Conservation (phyloP, 495 filamentous ascomycete species). For the Aspergillus sclerotiicarbonarius region DNA sequence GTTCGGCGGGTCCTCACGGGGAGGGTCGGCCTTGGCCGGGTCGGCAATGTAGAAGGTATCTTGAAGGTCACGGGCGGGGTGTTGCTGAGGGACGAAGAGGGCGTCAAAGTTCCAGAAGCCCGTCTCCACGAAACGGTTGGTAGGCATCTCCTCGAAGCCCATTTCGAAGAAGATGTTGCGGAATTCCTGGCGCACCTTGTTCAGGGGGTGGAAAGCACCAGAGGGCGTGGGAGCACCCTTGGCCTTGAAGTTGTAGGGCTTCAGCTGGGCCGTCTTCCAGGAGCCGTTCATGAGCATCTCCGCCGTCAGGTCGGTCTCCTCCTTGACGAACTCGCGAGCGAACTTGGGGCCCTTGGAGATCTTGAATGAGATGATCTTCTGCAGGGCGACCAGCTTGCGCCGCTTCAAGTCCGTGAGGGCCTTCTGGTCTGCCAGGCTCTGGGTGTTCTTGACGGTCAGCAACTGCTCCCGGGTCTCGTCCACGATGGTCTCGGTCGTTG, state of each 20-base stretch:
- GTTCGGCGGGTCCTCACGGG: constrained; percentile 63
- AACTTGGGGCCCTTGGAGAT: constrained; percentile 85
- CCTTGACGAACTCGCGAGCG: constrained; percentile 77
- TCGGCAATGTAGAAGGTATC: constrained; percentile 98
- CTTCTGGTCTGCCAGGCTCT: constrained; percentile 67
- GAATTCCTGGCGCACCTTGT: constrained; percentile 92
- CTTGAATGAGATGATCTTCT: constrained; percentile 82
- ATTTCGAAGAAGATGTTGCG: constrained; percentile 94
- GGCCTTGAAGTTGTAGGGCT: constrained; percentile 97
- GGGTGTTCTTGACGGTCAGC: constrained; percentile 63
- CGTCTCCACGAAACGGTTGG: constrained; percentile 79
- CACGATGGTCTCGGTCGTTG: constrained; percentile 63
- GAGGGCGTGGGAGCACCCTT: constrained; percentile 73
- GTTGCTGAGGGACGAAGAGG: constrained; percentile 96
- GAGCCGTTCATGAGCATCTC: constrained; percentile 76
- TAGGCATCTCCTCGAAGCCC: constrained; percentile 51
- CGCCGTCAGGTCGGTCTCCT: constrained; percentile 91
- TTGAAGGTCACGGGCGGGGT: constrained; percentile 92
- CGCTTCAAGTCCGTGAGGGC: constrained; percentile 78
- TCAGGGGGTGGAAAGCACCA: constrained; percentile 91
- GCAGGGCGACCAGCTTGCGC: constrained; percentile 76
- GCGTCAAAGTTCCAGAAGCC: constrained; percentile 99
- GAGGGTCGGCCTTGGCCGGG: constrained; percentile 71
- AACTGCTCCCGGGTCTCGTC: constrained; percentile 77
- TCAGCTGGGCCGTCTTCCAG: constrained; percentile 79